Evolutionary conservation across 192 early-diverging fungal genomes (phyloP).

Genomic region (Linnemannia exigua): DNA sequence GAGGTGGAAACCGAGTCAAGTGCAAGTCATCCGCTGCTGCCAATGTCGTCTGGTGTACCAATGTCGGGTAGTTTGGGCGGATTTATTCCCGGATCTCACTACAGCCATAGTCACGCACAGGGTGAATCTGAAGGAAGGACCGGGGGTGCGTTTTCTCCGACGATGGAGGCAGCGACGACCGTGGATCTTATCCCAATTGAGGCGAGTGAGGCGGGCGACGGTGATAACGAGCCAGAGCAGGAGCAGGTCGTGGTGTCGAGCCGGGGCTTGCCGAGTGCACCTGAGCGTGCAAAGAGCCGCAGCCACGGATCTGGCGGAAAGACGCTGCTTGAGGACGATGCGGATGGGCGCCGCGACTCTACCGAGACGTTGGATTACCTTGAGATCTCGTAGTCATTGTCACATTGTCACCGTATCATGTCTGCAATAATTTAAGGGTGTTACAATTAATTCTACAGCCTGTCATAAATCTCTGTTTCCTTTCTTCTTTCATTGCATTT

Average conservation of each 20-base stretch:
- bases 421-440: too few relatives aligned
- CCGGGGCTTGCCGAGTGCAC: not conserved
- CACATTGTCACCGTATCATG: too few relatives aligned
- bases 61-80: not conserved
- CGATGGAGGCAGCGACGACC: constrained; percentile 16
- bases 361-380: constrained; percentile 25
- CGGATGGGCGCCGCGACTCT: constrained; percentile 17
- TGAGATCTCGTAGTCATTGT: constrained; percentile 7
- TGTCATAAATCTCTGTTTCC: too few relatives aligned
- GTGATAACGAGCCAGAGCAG: not conserved
- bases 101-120: too few relatives aligned
- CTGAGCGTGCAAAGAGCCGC: not conserved
- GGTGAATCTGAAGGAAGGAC: not conserved
- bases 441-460: too few relatives aligned
- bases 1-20: not conserved
- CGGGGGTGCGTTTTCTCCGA: not conserved
- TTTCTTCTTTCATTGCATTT: too few relatives aligned
- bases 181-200: constrained; percentile 28
- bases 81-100: not conserved
- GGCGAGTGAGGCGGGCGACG: constrained; percentile 25
- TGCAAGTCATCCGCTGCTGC: not conserved
- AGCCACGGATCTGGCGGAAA: not conserved
- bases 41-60: not conserved
- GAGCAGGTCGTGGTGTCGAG: constrained; percentile 4
- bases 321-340: not conserved